Base-by-base conservation (phyloP, 352 stramenopile genomes). In the Phytopythium cucurbitacearum region DNA sequence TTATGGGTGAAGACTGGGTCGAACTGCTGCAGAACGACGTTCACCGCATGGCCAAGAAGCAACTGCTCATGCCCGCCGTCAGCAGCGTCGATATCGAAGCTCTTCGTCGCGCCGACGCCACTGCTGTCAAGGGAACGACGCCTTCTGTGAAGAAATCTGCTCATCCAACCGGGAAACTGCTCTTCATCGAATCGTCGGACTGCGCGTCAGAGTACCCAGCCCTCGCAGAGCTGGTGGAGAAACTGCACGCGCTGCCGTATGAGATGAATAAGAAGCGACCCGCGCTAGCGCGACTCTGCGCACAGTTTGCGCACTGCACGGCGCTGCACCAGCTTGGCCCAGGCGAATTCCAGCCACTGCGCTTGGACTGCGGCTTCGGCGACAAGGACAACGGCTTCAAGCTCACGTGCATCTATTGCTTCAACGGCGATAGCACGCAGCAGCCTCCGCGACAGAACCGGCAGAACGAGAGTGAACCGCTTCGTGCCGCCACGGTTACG, bases 341-440 rank as follows among this genome's bases (percentile, higher is more conserved):
- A 0, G 71, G 75, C 9, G 66, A 88, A 3, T 15, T 52, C 37
- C 84, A 94, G 49, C 62, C 59, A 13, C 48, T 87, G 50, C 80
- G 81, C 1, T 49, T 91, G 1, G 81, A 94, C 68, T 91, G 84
- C 32, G 81, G 81, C 6, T 21, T 36, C 0, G 80, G 76, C 2
- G 80, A 85, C 15, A 81, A 85, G 44, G 73, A 92, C 56, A 91
- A 94, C 52, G 80, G 80, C 16, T 85, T 86, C 55, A 87, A 89
- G 45, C 52, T 94, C 48, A 85, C 76, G 21, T 91, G 81, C 43
- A 43, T 90, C 16, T 92, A 92, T 50, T 91, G 80, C 50, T 64
- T 88, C 34, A 83, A 80, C 51, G 60, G 51, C 13, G 40, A 43
- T 28, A 28, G 21, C 21, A 28, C 21, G 21, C 21, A 28, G 21